A percentile compares a stretch with the other conserved stretches of the same genome.
These are phyloP conservation scores for Triglochin maritima DNA, from an alignment of 106 monocot species.

Conservation along the genomic window DNA sequence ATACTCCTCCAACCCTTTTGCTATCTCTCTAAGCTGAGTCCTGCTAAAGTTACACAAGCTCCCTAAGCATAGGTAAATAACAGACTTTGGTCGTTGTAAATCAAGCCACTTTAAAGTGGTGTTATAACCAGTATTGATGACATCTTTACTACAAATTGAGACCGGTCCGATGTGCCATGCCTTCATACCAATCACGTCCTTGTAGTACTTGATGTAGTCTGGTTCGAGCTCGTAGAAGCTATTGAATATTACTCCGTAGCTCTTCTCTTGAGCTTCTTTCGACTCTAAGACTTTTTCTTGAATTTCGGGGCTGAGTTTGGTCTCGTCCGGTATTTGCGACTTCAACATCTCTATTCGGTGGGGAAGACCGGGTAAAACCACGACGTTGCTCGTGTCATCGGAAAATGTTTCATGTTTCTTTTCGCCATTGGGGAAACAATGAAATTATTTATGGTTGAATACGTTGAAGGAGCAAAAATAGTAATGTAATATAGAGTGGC, in stretches of 20 bases:
- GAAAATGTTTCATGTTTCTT: too few species aligned
- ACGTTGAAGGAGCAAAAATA: too few species aligned
- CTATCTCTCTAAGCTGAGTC: constrained; percentile 7
- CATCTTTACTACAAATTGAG: constrained; percentile 2
- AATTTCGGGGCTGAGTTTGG: too few species aligned
- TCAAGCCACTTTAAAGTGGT: constrained; percentile 5
- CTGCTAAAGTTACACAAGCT: constrained; percentile 5
- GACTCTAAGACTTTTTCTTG: too few species aligned
- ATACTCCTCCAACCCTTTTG: background rate
- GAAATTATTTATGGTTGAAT: too few species aligned
- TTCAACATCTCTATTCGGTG: too few species aligned
- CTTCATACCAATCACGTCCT: background rate
- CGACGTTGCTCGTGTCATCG: too few species aligned
- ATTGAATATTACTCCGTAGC: constrained; percentile 13
- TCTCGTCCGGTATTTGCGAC: too few species aligned
- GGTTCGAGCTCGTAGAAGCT: constrained; percentile 26
- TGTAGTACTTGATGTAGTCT: constrained; percentile 11
- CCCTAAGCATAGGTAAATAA: constrained; percentile 19
- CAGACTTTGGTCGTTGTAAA: constrained; percentile 4
- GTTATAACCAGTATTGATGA: background rate
- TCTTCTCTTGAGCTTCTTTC: too few species aligned
- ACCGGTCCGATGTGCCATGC: constrained; percentile 20
- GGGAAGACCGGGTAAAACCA: too few species aligned
- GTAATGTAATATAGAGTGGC: too few species aligned
- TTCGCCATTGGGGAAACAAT: too few species aligned